phyloP scores from a whole-genome alignment of 2,329 filamentous ascomycete genomes.

The Lachnellula occidentalis region DNA sequence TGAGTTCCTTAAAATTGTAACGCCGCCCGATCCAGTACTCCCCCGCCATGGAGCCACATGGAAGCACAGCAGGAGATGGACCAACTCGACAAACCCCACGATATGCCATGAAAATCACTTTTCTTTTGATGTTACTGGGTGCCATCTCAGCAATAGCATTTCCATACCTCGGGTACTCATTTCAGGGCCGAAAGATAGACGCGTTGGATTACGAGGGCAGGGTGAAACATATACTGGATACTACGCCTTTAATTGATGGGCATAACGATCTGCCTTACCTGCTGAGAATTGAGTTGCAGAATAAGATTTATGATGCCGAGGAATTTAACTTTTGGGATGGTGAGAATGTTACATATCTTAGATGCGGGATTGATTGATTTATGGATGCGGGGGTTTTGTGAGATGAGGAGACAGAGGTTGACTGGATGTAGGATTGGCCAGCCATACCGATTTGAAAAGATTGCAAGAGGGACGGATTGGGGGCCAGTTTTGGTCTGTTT shows the following conservation, averaged over 20 bases:
- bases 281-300: slow-evolving; percentile 25
- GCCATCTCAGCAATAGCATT: neutral
- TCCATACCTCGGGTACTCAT: neutral
- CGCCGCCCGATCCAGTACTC: no score
- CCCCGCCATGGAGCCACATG: no score
- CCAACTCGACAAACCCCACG: neutral
- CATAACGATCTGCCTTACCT: slow-evolving; percentile 32
- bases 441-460: slow-evolving; percentile 28
- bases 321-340: slow-evolving; percentile 14
- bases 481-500: slow-evolving; percentile 32
- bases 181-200: neutral
- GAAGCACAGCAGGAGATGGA: no score
- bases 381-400: neutral
- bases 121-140: neutral
- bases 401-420: slow-evolving; percentile 3
- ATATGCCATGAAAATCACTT: neutral
- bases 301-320: slow-evolving; percentile 26
- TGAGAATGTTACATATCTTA: neutral
- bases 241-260: slow-evolving; percentile 30
- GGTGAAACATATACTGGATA: slow-evolving; percentile 18
- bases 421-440: slow-evolving; percentile 4
- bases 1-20: no score
- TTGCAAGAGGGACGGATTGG: slow-evolving; percentile 27
- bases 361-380: no score
- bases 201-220: slow-evolving; percentile 7